A percentile compares a stretch with the other conserved stretches of the same genome.
Conservation (phyloP, 2,329 filamentous ascomycete genomes). For the Fusarium mangiferae region DNA sequence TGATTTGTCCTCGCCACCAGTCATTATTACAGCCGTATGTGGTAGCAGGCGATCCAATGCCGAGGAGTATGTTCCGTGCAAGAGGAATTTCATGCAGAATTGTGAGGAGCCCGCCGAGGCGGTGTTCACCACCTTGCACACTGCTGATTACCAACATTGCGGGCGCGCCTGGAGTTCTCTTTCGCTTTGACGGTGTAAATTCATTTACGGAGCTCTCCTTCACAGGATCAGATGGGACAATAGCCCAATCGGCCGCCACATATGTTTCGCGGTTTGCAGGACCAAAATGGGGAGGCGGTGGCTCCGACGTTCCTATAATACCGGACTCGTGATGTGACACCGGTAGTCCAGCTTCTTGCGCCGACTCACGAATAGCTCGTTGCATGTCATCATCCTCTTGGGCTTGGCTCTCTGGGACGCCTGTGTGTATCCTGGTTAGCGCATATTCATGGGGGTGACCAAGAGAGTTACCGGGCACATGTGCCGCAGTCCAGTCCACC, state of each 20-base stretch:
- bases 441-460: constrained; percentile 20
- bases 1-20: constrained; percentile 71
- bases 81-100: constrained; percentile 70
- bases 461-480: constrained; percentile 54
- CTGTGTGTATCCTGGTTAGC: constrained; percentile 49
- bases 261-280: constrained; percentile 68
- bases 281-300: constrained; percentile 64
- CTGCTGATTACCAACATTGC: constrained; percentile 60
- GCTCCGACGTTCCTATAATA: constrained; percentile 53
- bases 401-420: constrained; percentile 49
- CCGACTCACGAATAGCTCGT: constrained; percentile 66
- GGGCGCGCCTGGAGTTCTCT: constrained; percentile 55
- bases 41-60: constrained; percentile 51
- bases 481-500: constrained; percentile 58
- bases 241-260: constrained; percentile 66
- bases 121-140: constrained; percentile 50
- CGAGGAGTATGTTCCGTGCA: constrained; percentile 65
- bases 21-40: constrained; percentile 66
- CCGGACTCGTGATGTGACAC: constrained; percentile 61
- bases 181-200: constrained; percentile 55
- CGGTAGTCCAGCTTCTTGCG: constrained; percentile 60
- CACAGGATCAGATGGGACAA: constrained; percentile 58
- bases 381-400: constrained; percentile 67
- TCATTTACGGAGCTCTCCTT: constrained; percentile 34
- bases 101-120: constrained; percentile 65